Evolutionary conservation across 2,329 filamentous ascomycete genomes (phyloP), one percentile per base, ranked within the genome.

Genomic region (Sarocladium brachiariae): DNA sequence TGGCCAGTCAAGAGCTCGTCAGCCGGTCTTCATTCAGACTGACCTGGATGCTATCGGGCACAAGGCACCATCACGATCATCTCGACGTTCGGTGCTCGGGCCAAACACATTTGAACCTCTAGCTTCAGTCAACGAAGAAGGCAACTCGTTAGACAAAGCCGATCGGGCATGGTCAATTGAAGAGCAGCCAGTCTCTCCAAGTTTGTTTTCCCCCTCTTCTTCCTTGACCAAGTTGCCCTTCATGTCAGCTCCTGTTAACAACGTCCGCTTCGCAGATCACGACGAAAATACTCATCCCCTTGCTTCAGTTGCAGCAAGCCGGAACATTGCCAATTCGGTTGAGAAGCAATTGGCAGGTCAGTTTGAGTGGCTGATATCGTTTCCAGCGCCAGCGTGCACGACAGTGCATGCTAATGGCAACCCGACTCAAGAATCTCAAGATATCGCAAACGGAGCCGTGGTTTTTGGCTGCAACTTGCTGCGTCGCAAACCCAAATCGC

Each of bases 381-480:
- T 70, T 54, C 64, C 68, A 41, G 57, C 56, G 51, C 55, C 63
- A 58, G 52, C 55, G 27, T 55, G 54, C 56, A 58, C 56, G 46
- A 54, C 53, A 53, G 57, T 33, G 16, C 14, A 31, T 18, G 3
- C 54, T 49, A 52, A 54, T 46, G 51, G 43, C 38, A 53, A 50
- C 49, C 38, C 35, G 25, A 2, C n/a, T 16, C 7, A 33, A 8
- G 43, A 21, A 19, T 21, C 7, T 21, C 16, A 13, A 4, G 37
- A 58, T 46, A 52, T 53, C 48, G 48, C 51, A 30, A 45, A 53
- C 52, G 53, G 58, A 54, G 62, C 57, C 49, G 66, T 64, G 55
- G 59, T 73, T 16, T 73, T 76, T 56, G 77, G 76, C 51, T 80
- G 77, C 65, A 81, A 78, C 57, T 62, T 81, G 51, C 58, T 81